Conservation (phyloP, 2,329 filamentous ascomycete genomes). For the Diaporthe caulivora region DNA sequence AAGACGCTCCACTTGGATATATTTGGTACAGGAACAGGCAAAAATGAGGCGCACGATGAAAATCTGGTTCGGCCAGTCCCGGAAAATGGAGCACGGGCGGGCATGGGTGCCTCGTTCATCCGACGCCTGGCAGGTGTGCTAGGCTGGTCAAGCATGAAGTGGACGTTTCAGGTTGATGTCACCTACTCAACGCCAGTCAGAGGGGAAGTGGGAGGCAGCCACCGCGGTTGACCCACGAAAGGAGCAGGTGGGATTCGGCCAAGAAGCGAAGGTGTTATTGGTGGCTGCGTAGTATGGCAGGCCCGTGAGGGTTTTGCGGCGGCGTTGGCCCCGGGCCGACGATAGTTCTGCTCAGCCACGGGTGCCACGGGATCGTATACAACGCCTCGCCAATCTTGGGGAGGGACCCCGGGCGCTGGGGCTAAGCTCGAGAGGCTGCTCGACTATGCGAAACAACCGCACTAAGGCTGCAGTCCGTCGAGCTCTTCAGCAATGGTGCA, state of each 20-base stretch:
- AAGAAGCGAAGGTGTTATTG: background rate
- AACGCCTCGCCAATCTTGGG: conserved; percentile 18
- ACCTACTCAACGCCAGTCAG: conserved; percentile 26
- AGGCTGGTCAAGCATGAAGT: conserved; percentile 23
- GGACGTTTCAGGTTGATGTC: conserved; percentile 21
- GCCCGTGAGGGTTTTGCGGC: background rate
- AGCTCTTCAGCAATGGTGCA: conserved; percentile 13
- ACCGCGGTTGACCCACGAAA: conserved; percentile 4
- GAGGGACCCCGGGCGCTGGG: background rate
- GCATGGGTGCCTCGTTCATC: conserved; percentile 26
- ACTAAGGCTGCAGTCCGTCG: conserved; percentile 14
- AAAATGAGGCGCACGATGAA: background rate
- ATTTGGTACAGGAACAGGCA: background rate
- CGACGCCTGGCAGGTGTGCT: conserved; percentile 15
- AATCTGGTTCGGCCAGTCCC: conserved; percentile 28
- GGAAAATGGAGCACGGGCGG: conserved; percentile 9
- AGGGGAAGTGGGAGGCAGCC: conserved; percentile 2
- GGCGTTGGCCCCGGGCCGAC: background rate
- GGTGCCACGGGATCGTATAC: background rate
- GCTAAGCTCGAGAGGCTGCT: background rate
- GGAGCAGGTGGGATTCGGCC: background rate
- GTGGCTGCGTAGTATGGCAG: background rate
- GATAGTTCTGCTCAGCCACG: background rate
- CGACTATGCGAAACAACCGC: background rate
- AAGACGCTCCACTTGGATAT: background rate